Evolutionary conservation across 345 rosid species (phyloP).

Genomic region (Salix exigua): DNA sequence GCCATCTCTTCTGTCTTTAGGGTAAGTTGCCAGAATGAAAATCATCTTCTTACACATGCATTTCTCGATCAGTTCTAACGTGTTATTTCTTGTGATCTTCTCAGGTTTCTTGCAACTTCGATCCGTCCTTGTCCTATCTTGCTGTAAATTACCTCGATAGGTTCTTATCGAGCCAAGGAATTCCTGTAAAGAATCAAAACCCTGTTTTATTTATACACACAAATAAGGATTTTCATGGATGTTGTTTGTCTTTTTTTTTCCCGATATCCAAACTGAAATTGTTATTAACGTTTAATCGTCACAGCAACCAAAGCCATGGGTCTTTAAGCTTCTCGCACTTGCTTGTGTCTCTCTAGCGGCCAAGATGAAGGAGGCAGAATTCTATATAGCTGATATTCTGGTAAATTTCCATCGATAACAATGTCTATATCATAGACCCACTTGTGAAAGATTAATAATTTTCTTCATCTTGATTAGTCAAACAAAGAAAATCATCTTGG

Average conservation of each 20-base stretch:
- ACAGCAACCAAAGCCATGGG: constrained; percentile 60
- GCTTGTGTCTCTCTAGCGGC: constrained; percentile 70
- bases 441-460: too few relatives aligned
- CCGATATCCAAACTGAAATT: neutral
- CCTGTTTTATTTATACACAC: neutral
- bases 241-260: neutral
- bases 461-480: neutral
- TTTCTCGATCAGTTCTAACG: neutral
- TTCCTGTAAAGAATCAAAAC: constrained; percentile 38
- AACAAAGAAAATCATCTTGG: neutral
- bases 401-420: constrained; percentile 22
- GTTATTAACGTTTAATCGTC: neutral
- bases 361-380: constrained; percentile 63
- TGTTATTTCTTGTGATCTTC: neutral
- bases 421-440: neutral
- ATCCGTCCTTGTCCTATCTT: constrained; percentile 55
- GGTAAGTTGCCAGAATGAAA: constrained; percentile 21
- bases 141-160: constrained; percentile 83
- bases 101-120: constrained; percentile 39
- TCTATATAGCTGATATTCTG: constrained; percentile 41
- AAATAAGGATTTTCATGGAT: neutral
- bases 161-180: constrained; percentile 56
- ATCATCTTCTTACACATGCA: neutral
- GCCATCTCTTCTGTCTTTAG: constrained; percentile 44
- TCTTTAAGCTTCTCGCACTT: constrained; percentile 54